Conservation (phyloP, 257 asterid genomes). For the Linderniella brevidens region DNA sequence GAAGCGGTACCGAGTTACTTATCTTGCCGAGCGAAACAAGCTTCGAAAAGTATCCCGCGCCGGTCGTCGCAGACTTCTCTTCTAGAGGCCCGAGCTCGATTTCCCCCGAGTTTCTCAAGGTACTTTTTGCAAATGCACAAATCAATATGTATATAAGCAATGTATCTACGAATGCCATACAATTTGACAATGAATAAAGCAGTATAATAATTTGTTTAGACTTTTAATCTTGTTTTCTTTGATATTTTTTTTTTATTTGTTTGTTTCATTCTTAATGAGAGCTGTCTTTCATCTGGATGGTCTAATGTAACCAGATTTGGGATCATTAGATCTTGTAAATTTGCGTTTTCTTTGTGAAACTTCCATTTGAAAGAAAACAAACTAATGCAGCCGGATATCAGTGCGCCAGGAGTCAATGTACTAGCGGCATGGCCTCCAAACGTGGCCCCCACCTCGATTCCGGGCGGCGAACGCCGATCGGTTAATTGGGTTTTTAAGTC, state of each 20-base stretch:
- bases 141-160: background rate
- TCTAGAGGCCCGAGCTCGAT: conserved; percentile 58
- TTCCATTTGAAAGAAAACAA: background rate
- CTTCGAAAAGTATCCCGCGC: conserved; percentile 29
- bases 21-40: conserved; percentile 29
- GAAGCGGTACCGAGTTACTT: conserved; percentile 20
- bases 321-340: too few relatives aligned
- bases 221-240: too few relatives aligned
- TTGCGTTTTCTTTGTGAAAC: too few relatives aligned
- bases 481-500: conserved; percentile 29
- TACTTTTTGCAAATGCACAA: conserved; percentile 5
- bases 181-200: too few relatives aligned
- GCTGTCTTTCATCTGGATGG: too few relatives aligned
- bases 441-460: conserved; percentile 18
- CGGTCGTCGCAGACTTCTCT: conserved; percentile 33
- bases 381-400: conserved; percentile 38
- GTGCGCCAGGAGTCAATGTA: conserved; percentile 55
- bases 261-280: too few relatives aligned
- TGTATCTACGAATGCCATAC: too few relatives aligned
- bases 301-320: too few relatives aligned
- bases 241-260: too few relatives aligned
- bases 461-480: conserved; percentile 15
- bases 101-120: conserved; percentile 51
- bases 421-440: conserved; percentile 52
- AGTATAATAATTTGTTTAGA: too few relatives aligned